Conservation (phyloP, 371 early-diverging fungal genomes). For the Amoeboaphelidium occidentale region DNA sequence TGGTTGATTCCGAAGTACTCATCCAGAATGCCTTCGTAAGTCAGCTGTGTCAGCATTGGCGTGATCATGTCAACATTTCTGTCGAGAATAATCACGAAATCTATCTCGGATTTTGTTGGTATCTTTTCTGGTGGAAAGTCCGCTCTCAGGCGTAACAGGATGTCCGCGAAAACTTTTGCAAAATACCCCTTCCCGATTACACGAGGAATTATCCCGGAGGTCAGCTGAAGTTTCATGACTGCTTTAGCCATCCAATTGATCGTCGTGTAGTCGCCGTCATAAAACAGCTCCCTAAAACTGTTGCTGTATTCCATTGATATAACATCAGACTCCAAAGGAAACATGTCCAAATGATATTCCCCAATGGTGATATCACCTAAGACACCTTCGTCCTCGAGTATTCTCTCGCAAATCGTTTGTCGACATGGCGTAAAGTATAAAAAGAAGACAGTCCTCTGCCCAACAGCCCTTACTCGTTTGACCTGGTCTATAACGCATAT, state of each 20-base stretch:
- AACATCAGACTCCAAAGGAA: slow-evolving; percentile 70
- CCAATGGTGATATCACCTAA: slow-evolving; percentile 55
- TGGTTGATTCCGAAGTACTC: slow-evolving; percentile 15
- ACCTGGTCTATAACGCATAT: too few relatives aligned
- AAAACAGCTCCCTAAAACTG: slow-evolving; percentile 50
- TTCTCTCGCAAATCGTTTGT: slow-evolving; percentile 38
- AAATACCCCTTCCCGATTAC: slow-evolving; percentile 69
- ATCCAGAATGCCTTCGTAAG: slow-evolving; percentile 80
- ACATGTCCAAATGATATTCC: slow-evolving; percentile 63
- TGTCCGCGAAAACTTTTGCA: slow-evolving; percentile 51
- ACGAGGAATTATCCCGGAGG: slow-evolving; percentile 62
- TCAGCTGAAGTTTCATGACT: slow-evolving; percentile 56
- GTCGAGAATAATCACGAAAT: slow-evolving; percentile 71
- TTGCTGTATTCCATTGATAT: slow-evolving; percentile 63
- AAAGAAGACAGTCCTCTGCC: too few relatives aligned
- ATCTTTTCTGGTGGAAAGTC: slow-evolving; percentile 36
- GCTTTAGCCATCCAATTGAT: slow-evolving; percentile 54
- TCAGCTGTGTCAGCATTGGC: slow-evolving; percentile 71
- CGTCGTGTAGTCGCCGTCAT: slow-evolving; percentile 61
- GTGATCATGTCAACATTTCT: slow-evolving; percentile 66
- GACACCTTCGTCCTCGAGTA: slow-evolving; percentile 71
- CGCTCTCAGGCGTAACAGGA: slow-evolving; percentile 52
- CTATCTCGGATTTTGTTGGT: slow-evolving; percentile 28
- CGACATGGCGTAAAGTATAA: background rate
- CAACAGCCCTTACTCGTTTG: too few relatives aligned